Percentiles rank a stretch among this genome's conserved stretches.
These are phyloP conservation scores for Yamadazyma blattariae DNA, from an alignment of 1,139 yeast species.

Conservation along the genomic window DNA sequence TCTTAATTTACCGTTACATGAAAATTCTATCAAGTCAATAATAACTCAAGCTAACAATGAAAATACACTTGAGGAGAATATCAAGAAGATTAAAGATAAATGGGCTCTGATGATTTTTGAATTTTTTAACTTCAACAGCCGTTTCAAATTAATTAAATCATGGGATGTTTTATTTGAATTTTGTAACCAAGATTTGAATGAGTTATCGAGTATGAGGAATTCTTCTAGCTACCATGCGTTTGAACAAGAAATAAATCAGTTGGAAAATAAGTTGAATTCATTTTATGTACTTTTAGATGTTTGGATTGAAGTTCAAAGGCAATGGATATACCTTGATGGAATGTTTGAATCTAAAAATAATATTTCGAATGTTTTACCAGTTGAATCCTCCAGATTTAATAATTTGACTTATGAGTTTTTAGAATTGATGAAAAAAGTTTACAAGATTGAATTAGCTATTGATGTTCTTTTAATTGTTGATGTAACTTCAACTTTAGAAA, in stretches of 20 bases:
- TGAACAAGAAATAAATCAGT: constrained; percentile 52
- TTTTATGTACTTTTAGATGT: constrained; percentile 55
- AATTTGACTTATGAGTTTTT: constrained; percentile 63
- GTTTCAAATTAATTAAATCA: constrained; percentile 57
- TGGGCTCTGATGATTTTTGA: constrained; percentile 56
- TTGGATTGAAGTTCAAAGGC: constrained; percentile 87
- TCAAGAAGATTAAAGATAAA: constrained; percentile 41
- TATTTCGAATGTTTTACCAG: constrained; percentile 60
- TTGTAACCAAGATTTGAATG: constrained; percentile 58
- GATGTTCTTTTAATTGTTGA: constrained; percentile 59
- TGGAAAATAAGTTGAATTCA: constrained; percentile 56
- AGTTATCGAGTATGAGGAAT: constrained; percentile 67
- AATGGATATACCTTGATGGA: constrained; percentile 85
- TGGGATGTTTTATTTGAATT: constrained; percentile 67
- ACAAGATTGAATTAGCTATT: constrained; percentile 50
- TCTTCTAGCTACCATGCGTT: constrained; percentile 65
- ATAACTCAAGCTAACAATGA: constrained; percentile 74
- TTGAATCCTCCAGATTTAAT: constrained; percentile 67
- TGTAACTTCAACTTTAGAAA: constrained; percentile 45
- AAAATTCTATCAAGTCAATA: constrained; percentile 44
- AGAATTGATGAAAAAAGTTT: constrained; percentile 48
- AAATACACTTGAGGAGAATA: constrained; percentile 56
- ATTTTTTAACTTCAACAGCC: constrained; percentile 51
- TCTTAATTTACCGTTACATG: constrained; percentile 49
- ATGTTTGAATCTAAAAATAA: constrained; percentile 62